Evolutionary conservation across 2,329 filamentous ascomycete genomes (phyloP).

Genomic region (Monosporascus cannonballus): DNA sequence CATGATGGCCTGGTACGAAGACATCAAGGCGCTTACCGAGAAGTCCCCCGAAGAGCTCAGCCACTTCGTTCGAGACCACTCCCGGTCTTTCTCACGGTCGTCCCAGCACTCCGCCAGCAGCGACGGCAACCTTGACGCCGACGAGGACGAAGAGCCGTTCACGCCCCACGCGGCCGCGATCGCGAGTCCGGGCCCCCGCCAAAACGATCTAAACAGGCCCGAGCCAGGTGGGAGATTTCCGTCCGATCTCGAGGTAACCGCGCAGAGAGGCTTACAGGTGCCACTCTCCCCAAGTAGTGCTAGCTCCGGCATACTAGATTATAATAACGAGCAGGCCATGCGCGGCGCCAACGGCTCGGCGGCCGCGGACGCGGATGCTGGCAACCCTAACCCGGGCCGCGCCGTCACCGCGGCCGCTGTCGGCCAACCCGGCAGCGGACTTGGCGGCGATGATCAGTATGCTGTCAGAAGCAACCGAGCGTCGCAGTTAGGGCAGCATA

Average conservation of each 20-base stretch:
- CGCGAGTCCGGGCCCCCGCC: conserved; percentile 38
- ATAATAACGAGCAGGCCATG: conserved; percentile 16
- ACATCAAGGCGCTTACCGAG: conserved; percentile 84
- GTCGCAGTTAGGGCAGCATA: conserved; percentile 19
- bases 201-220: conserved; percentile 59
- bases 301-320: conserved; percentile 54
- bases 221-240: conserved; percentile 95
- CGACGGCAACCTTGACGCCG: conserved; percentile 65
- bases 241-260: conserved; percentile 82
- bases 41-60: conserved; percentile 82
- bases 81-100: conserved; percentile 67
- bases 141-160: conserved; percentile 63
- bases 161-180: conserved; percentile 46
- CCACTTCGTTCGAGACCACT: conserved; percentile 78
- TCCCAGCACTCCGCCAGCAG: conserved; percentile 60
- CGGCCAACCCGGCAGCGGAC: conserved; percentile 43
- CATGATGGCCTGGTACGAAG: conserved; percentile 95
- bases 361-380: conserved; percentile 1
- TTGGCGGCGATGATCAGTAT: conserved; percentile 26
- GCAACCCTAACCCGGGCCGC: conserved; percentile 35
- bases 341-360: conserved; percentile 8
- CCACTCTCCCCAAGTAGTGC: conserved; percentile 76
- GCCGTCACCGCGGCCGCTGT: conserved; percentile 55
- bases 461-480: conserved; percentile 7
- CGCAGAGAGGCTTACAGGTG: conserved; percentile 71